Conservation (phyloP, 768 basidiomycete genomes). For the Lactarius pseudohatsudake region DNA sequence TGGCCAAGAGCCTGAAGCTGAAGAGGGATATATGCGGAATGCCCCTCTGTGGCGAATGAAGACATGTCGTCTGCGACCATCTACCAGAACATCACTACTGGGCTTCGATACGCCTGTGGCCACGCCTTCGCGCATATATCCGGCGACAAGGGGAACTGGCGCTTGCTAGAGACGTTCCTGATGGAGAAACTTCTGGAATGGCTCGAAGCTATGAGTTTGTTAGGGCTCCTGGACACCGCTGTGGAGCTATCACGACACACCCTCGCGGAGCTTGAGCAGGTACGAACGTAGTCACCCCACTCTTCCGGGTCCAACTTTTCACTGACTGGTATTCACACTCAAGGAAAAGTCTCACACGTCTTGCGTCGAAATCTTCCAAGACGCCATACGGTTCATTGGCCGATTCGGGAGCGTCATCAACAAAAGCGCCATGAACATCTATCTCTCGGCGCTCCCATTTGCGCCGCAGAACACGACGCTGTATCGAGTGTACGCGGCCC, state of each 20-base stretch:
- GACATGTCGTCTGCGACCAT: slow-evolving; percentile 2
- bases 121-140: slow-evolving; percentile 14
- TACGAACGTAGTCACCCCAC: not conserved
- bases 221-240: slow-evolving; percentile 12
- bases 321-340: not conserved
- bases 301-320: not conserved
- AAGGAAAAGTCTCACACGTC: slow-evolving; percentile 1
- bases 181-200: slow-evolving; percentile 21
- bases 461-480: slow-evolving; percentile 18
- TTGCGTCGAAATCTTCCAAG: slow-evolving; percentile 16
- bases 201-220: slow-evolving; percentile 21
- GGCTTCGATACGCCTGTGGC: slow-evolving; percentile 17
- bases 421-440: slow-evolving; percentile 20
- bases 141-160: slow-evolving; percentile 6
- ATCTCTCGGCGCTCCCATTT: slow-evolving; percentile 20
- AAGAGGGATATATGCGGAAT: slow-evolving; percentile 18
- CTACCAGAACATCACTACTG: not conserved
- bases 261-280: slow-evolving; percentile 11
- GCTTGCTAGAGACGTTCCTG: slow-evolving; percentile 16
- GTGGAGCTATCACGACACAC: slow-evolving; percentile 10
- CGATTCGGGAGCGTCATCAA: slow-evolving; percentile 19
- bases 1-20: too few relatives aligned
- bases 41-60: slow-evolving; percentile 6
- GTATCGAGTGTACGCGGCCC: slow-evolving; percentile 19
- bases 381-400: slow-evolving; percentile 17